A percentile compares a stretch with the other conserved stretches of the same genome.
phyloP scores from a whole-genome alignment of 2,329 filamentous ascomycete genomes.

The Didymella sp. region DNA sequence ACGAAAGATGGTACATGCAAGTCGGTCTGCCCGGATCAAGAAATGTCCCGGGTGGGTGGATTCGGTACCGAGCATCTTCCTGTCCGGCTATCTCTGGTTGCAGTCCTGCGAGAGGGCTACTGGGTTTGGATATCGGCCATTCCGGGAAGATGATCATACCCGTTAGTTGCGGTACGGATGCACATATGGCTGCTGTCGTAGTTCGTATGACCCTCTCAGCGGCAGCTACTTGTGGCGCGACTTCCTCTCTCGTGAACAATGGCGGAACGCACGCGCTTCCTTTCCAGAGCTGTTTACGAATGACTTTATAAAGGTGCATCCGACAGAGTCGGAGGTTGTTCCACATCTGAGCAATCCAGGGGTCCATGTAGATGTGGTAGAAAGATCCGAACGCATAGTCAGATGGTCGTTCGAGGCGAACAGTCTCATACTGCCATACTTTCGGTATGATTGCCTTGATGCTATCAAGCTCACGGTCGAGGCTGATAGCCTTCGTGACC shows the following conservation, averaged over 20 bases:
- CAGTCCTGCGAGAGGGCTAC: not conserved
- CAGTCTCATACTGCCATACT: conserved; percentile 35
- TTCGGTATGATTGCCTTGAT: conserved; percentile 31
- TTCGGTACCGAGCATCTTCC: conserved; percentile 11
- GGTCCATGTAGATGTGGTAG: conserved; percentile 42
- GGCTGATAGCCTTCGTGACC: conserved; percentile 22
- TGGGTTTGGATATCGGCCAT: not conserved
- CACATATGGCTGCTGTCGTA: conserved; percentile 26
- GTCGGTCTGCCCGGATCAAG: conserved; percentile 29
- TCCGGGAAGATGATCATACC: conserved; percentile 39
- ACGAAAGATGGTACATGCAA: conserved; percentile 37
- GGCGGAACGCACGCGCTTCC: conserved; percentile 21
- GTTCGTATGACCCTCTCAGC: conserved; percentile 26
- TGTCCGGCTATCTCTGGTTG: not conserved
- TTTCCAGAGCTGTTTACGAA: conserved; percentile 31
- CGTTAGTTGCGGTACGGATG: conserved; percentile 39
- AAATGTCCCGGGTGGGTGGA: conserved; percentile 36
- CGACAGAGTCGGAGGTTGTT: conserved; percentile 38
- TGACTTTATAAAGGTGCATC: conserved; percentile 31
- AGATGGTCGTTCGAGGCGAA: not conserved
- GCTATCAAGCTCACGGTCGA: conserved; percentile 33
- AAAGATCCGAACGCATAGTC: conserved; percentile 27
- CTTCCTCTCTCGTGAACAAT: conserved; percentile 21
- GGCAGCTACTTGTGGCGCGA: conserved; percentile 13
- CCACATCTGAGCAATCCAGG: conserved; percentile 43